These are phyloP conservation scores for Tolypocladium guangdongense DNA, from an alignment of 2,329 filamentous ascomycete genomes.

Conservation along the genomic window DNA sequence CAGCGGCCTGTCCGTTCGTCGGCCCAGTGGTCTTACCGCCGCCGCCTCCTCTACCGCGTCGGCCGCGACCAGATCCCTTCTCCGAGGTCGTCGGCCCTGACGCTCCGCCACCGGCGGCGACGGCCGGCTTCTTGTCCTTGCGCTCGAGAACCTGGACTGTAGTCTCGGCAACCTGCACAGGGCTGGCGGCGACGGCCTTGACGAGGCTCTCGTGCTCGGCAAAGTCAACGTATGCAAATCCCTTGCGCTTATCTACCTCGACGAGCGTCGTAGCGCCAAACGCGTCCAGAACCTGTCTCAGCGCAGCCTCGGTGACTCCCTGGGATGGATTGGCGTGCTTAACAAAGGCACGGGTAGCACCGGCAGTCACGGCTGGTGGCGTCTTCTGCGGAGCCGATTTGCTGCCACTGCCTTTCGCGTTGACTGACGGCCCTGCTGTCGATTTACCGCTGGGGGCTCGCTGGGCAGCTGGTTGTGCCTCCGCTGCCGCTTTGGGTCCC, in stretches of 20 bases:
- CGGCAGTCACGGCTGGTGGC: conserved; percentile 17
- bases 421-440: conserved; percentile 7
- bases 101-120: conserved; percentile 1
- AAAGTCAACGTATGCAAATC: conserved; percentile 90
- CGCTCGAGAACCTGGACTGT: conserved; percentile 80
- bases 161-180: conserved; percentile 71
- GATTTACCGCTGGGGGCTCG: conserved; percentile 8
- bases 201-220: conserved; percentile 58
- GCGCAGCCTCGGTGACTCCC: conserved; percentile 73
- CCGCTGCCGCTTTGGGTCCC: conserved; percentile 8
- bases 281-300: conserved; percentile 60
- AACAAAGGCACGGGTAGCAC: conserved; percentile 59
- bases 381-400: conserved; percentile 24
- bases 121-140: conserved; percentile 45
- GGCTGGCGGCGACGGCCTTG: conserved; percentile 73
- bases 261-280: conserved; percentile 71
- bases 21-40: conserved; percentile 7
- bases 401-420: conserved; percentile 9
- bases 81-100: conserved; percentile 4
- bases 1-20: conserved; percentile 1
- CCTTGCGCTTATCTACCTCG: conserved; percentile 90
- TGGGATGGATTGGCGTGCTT: conserved; percentile 84
- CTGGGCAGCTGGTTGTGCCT: conserved; percentile 4
- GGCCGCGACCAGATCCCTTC: conserved; percentile 11
- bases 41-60: conserved; percentile 9